A percentile compares a stretch with the other conserved stretches of the same genome.
Evolutionary conservation across 1,139 yeast species (phyloP).

Genomic region (Diutina mesorugosa): DNA sequence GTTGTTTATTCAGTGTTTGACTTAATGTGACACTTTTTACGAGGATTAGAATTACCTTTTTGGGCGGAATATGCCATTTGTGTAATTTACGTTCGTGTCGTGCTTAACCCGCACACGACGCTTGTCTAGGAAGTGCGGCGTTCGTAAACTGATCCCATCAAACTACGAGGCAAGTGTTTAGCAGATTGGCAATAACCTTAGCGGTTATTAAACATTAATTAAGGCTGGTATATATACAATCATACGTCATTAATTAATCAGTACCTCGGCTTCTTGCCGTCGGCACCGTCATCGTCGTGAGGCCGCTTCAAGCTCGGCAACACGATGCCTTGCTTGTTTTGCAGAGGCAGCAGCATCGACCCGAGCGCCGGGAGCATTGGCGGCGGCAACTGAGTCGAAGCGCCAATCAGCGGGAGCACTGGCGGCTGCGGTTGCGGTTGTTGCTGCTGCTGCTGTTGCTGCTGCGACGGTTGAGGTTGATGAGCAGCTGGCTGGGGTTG

Average conservation of each 20-base stretch:
- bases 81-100: no score
- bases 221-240: neutral
- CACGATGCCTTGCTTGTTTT: neutral
- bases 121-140: no score
- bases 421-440: neutral
- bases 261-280: neutral
- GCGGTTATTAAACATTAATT: neutral
- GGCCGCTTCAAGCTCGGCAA: slow-evolving; percentile 1
- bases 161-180: neutral
- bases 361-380: slow-evolving; percentile 1
- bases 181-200: neutral
- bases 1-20: no score
- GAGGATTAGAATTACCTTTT: no score
- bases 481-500: neutral
- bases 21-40: no score
- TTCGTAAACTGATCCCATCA: neutral
- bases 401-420: neutral
- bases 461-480: neutral
- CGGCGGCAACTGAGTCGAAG: neutral
- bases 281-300: neutral
- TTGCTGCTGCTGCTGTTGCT: neutral
- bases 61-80: no score
- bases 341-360: neutral
- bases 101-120: neutral
- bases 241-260: neutral